Base-by-base conservation (phyloP, 2,329 filamentous ascomycete genomes). In the Diaporthe capsici region DNA sequence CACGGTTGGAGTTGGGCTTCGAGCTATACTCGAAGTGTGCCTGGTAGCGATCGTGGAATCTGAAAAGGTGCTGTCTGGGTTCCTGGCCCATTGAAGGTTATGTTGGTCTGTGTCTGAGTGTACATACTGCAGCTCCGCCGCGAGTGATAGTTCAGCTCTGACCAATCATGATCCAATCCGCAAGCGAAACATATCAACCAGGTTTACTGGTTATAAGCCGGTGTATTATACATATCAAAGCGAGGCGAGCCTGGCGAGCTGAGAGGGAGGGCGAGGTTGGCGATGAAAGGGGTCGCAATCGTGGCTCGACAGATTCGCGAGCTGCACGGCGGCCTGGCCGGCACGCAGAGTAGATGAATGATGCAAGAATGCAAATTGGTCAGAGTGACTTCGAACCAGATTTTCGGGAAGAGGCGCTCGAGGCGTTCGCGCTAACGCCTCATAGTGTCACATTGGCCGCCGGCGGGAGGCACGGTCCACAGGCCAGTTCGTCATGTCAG, bases 391-490 rank as follows among this genome's bases (percentile, higher is more conserved):
- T n/a, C 8, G 44, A 68, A 53, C 63, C 63, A 51, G 44, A 39
- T 68, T 53, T 68, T 31, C 47, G 65, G 47, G 65, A 70, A 51
- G 44, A 51, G 34, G 49, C 65, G 49, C 49, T 31, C 34, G 25
- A 70, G 49, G 49, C 12, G 65, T 70, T 42, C 65, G 65, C 49
- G n/a, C 65, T 70, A 55, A 55, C 13, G 31, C 47, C 31, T 68
- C 65, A 37, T 25, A 37, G 53, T 53, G 65, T 68, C 13, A 25
- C 65, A 68, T 42, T 53, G 28, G 47, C 65, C 65, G 61, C 17
- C 44, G 63, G 60, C 60, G 31, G 15, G 8, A 63, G 37, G 58
- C 58, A 42, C 37, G 22, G 58, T 61, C 15, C 37, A 25, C 15
- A 15, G 15, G 44, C 3, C 39, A 44, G 15, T 44, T 44, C 37